Evolutionary conservation across 805 yeast genomes (phyloP).

Genomic region (Suhomyces pyralidae): DNA sequence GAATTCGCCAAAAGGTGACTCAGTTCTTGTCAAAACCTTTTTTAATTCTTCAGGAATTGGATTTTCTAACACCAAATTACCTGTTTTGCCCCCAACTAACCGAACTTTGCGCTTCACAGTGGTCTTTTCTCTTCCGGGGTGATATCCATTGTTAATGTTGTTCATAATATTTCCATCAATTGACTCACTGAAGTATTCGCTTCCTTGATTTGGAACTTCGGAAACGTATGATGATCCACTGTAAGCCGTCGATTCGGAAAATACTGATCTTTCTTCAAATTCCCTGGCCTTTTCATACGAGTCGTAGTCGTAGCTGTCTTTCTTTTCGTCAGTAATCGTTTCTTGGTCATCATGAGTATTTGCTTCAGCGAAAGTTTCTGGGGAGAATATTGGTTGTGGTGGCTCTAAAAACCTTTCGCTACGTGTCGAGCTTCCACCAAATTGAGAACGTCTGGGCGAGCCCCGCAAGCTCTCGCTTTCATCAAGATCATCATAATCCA

Average conservation of each 20-base stretch:
- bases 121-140: slow-evolving; percentile 67
- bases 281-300: slow-evolving; percentile 34
- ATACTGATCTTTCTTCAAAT: slow-evolving; percentile 32
- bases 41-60: slow-evolving; percentile 89
- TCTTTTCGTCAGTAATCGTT: slow-evolving; percentile 28
- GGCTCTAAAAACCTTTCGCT: slow-evolving; percentile 56
- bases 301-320: slow-evolving; percentile 31
- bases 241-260: slow-evolving; percentile 35
- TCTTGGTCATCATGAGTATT: slow-evolving; percentile 32
- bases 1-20: slow-evolving; percentile 77
- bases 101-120: slow-evolving; percentile 69
- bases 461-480: slow-evolving; percentile 29
- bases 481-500: slow-evolving; percentile 26
- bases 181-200: slow-evolving; percentile 43
- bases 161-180: slow-evolving; percentile 49
- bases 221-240: slow-evolving; percentile 28
- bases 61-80: slow-evolving; percentile 86
- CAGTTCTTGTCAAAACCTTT: slow-evolving; percentile 81
- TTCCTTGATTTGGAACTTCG: slow-evolving; percentile 11
- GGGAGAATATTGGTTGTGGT: slow-evolving; percentile 65
- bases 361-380: slow-evolving; percentile 62
- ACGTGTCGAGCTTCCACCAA: slow-evolving; percentile 29
- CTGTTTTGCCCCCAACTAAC: slow-evolving; percentile 58
- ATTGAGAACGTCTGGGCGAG: slow-evolving; percentile 34
- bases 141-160: slow-evolving; percentile 35